phyloP scores from a whole-genome alignment of 2,329 filamentous ascomycete genomes.

The Sporothrix sp. region DNA sequence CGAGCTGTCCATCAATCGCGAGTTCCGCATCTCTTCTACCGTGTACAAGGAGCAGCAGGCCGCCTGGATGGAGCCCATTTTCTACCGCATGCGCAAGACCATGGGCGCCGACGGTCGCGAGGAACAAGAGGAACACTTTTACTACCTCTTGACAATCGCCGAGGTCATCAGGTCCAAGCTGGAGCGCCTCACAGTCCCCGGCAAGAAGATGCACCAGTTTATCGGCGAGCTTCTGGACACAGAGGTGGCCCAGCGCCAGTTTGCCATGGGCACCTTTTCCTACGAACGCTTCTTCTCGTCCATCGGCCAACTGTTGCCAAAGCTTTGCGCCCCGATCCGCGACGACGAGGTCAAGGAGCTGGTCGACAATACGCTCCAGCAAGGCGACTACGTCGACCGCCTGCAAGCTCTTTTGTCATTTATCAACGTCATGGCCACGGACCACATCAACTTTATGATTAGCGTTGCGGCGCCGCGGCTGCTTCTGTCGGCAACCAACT shows the following conservation, averaged over 20 bases:
- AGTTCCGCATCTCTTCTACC: conserved; percentile 60
- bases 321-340: conserved; percentile 71
- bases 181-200: conserved; percentile 58
- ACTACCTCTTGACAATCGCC: conserved; percentile 61
- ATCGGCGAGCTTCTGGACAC: conserved; percentile 68
- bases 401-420: conserved; percentile 66
- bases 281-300: conserved; percentile 72
- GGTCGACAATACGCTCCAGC: conserved; percentile 48
- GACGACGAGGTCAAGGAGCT: conserved; percentile 65
- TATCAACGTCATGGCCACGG: conserved; percentile 67
- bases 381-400: conserved; percentile 61
- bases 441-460: conserved; percentile 74
- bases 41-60: conserved; percentile 50
- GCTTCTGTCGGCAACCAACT: conserved; percentile 59
- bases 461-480: conserved; percentile 61
- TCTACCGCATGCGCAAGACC: conserved; percentile 49
- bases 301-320: conserved; percentile 65
- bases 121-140: conserved; percentile 52
- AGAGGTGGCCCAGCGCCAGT: conserved; percentile 60
- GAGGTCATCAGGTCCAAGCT: conserved; percentile 63
- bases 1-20: conserved; percentile 69
- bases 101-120: conserved; percentile 57
- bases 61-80: conserved; percentile 38
- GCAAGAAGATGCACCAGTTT: conserved; percentile 62
- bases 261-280: conserved; percentile 62